Percentiles rank a stretch among this genome's conserved stretches.
Evolutionary conservation across 257 asterid species (phyloP).

Genomic region (Ilex aquifolium): DNA sequence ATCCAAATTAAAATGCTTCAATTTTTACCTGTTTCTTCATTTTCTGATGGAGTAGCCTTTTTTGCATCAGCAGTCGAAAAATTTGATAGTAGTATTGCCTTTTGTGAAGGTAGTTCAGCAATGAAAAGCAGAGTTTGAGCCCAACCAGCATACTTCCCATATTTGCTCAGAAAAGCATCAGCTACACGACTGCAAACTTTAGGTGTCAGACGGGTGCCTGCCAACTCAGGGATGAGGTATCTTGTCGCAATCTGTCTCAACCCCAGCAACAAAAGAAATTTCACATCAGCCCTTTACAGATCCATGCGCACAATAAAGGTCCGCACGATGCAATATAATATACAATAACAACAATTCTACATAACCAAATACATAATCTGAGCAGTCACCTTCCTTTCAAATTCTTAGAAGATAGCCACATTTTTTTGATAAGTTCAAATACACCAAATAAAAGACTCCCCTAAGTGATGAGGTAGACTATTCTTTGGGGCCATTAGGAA

Average conservation of each 20-base stretch:
- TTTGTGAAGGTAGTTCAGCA: conserved; percentile 90
- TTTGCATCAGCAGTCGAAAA: conserved; percentile 17
- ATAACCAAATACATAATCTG: too few relatives aligned
- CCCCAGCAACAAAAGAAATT: conserved; percentile 14
- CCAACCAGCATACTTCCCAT: conserved; percentile 99
- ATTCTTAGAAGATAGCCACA: too few relatives aligned
- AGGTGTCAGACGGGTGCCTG: conserved; percentile 69
- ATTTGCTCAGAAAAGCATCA: conserved; percentile 78
- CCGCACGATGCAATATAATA: too few relatives aligned
- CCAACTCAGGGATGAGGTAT: conserved; percentile 87
- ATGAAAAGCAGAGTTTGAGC: conserved; percentile 96
- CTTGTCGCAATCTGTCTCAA: conserved; percentile 69
- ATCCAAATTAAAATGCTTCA: background rate
- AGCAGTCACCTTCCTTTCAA: too few relatives aligned
- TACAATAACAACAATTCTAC: too few relatives aligned
- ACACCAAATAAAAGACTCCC: too few relatives aligned
- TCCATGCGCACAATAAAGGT: too few relatives aligned
- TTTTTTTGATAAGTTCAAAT: too few relatives aligned
- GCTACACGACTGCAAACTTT: conserved; percentile 53
- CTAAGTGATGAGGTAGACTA: too few relatives aligned
- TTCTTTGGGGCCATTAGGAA: too few relatives aligned
- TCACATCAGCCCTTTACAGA: background rate
- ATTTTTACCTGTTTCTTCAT: conserved; percentile 11
- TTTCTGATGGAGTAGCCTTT: conserved; percentile 26
- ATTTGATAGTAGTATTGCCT: conserved; percentile 55